Evolutionary conservation across 495 filamentous ascomycete species (phyloP).

Genomic region (Lasiosphaeria ovina): DNA sequence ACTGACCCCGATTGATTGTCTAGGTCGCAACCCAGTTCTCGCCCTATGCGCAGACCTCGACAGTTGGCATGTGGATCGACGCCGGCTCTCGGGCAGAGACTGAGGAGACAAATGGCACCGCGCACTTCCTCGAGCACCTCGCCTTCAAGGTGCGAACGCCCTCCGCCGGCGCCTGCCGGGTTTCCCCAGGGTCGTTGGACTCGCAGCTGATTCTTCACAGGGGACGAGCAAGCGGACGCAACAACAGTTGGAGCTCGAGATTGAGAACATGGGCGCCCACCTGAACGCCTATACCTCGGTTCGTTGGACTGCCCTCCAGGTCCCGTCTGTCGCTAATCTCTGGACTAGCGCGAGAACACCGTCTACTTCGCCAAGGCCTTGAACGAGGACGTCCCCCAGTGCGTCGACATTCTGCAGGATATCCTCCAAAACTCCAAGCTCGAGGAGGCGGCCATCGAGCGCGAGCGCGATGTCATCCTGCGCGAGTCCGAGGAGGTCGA

Average conservation of each 20-base stretch:
- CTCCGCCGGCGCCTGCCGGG: slow-evolving; percentile 8
- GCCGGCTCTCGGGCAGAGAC: slow-evolving; percentile 98
- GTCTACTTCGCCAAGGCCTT: slow-evolving; percentile 99
- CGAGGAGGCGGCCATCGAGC: slow-evolving; percentile 86
- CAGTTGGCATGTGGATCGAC: slow-evolving; percentile 99
- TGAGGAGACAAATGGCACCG: slow-evolving; percentile 96
- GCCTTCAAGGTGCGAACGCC: slow-evolving; percentile 83
- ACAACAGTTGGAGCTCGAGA: slow-evolving; percentile 96
- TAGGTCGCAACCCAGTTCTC: slow-evolving; percentile 98
- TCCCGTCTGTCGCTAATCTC: background rate
- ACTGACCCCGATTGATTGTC: slow-evolving; percentile 39
- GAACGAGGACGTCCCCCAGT: slow-evolving; percentile 92
- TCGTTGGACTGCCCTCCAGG: slow-evolving; percentile 40
- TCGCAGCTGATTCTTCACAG: slow-evolving; percentile 33
- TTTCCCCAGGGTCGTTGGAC: background rate
- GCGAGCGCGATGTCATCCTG: slow-evolving; percentile 96
- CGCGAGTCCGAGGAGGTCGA: slow-evolving; percentile 99
- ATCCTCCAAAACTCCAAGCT: slow-evolving; percentile 99
- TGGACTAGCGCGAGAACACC: slow-evolving; percentile 84
- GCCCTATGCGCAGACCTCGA: slow-evolving; percentile 97
- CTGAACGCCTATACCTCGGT: slow-evolving; percentile 99
- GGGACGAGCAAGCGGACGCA: slow-evolving; percentile 91
- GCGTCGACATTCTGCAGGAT: slow-evolving; percentile 96
- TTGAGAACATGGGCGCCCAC: slow-evolving; percentile 99
- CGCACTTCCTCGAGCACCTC: slow-evolving; percentile 98